These are phyloP conservation scores for Dictyostelium citrinum DNA, from an alignment of 78 protist species.

Conservation along the genomic window DNA sequence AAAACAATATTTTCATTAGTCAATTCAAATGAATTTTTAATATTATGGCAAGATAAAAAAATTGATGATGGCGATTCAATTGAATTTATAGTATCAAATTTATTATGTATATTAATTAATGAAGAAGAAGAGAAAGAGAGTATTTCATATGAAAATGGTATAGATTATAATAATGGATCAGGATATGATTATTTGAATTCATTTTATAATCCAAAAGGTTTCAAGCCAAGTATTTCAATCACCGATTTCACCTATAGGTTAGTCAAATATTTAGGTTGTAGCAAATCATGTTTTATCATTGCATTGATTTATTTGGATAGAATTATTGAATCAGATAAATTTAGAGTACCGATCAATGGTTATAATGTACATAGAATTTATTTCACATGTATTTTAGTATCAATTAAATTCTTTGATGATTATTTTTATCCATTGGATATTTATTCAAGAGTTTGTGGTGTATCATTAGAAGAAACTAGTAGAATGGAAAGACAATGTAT, in stretches of 20 bases:
- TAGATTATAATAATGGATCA: background rate
- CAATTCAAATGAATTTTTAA: background rate
- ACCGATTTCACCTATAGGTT: slow-evolving; percentile 31
- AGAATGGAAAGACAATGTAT: slow-evolving; percentile 27
- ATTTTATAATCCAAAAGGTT: slow-evolving; percentile 52
- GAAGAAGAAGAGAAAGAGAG: background rate
- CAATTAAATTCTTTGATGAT: slow-evolving; percentile 62
- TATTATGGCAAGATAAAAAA: background rate
- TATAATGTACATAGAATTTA: slow-evolving; percentile 41
- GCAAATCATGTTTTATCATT: slow-evolving; percentile 42
- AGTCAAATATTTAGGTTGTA: slow-evolving; percentile 41
- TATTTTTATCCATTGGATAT: slow-evolving; percentile 35
- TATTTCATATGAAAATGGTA: background rate
- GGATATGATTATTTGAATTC: background rate
- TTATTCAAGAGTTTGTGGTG: slow-evolving; percentile 72
- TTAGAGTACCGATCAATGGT: background rate
- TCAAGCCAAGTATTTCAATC: slow-evolving; percentile 34
- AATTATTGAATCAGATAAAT: background rate
- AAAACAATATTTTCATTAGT: background rate
- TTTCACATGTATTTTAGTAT: slow-evolving; percentile 29
- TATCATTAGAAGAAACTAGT: slow-evolving; percentile 10
- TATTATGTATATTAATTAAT: background rate
- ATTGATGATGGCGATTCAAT: background rate
- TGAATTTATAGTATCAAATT: slow-evolving; percentile 2
- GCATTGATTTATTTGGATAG: slow-evolving; percentile 50